Conservation (phyloP, 345 rosid species). For the Salix purpurea region DNA sequence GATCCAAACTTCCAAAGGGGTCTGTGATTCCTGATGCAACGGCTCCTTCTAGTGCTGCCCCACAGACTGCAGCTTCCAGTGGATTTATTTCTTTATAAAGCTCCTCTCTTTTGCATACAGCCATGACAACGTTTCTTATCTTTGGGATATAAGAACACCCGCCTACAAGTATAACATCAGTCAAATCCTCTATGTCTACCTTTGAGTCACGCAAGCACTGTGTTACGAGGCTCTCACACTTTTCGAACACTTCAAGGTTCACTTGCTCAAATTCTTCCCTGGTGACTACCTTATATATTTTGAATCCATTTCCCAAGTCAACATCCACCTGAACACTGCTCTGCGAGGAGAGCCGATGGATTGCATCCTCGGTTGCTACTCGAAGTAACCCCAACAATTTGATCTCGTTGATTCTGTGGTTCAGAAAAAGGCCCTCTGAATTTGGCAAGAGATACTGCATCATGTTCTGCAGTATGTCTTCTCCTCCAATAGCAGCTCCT, state of each 20-base stretch:
- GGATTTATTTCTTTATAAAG: slow-evolving; percentile 52
- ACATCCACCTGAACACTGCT: slow-evolving; percentile 48
- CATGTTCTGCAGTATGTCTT: slow-evolving; percentile 74
- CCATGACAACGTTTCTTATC: slow-evolving; percentile 41
- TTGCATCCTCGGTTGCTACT: slow-evolving; percentile 69
- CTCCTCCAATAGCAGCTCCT: slow-evolving; percentile 73
- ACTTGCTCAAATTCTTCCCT: slow-evolving; percentile 70
- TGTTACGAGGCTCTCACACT: slow-evolving; percentile 50
- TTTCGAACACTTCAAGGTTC: slow-evolving; percentile 54
- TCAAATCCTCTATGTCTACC: slow-evolving; percentile 48
- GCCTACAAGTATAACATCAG: slow-evolving; percentile 73
- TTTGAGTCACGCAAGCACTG: slow-evolving; percentile 72
- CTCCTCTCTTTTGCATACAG: slow-evolving; percentile 49
- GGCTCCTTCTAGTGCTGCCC: slow-evolving; percentile 89
- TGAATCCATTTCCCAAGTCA: slow-evolving; percentile 60
- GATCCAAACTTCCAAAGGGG: slow-evolving; percentile 78
- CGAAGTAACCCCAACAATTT: slow-evolving; percentile 54
- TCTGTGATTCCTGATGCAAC: slow-evolving; percentile 78
- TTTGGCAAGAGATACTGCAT: slow-evolving; percentile 53
- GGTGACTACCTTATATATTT: slow-evolving; percentile 42
- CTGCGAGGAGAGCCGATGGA: slow-evolving; percentile 55
- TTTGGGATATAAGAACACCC: slow-evolving; percentile 75
- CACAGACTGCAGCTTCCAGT: slow-evolving; percentile 73
- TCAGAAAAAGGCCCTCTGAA: slow-evolving; percentile 39
- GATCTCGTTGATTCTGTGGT: slow-evolving; percentile 39